Evolutionary conservation across 768 basidiomycete genomes (phyloP).

Genomic region (Suillus clintonianus): DNA sequence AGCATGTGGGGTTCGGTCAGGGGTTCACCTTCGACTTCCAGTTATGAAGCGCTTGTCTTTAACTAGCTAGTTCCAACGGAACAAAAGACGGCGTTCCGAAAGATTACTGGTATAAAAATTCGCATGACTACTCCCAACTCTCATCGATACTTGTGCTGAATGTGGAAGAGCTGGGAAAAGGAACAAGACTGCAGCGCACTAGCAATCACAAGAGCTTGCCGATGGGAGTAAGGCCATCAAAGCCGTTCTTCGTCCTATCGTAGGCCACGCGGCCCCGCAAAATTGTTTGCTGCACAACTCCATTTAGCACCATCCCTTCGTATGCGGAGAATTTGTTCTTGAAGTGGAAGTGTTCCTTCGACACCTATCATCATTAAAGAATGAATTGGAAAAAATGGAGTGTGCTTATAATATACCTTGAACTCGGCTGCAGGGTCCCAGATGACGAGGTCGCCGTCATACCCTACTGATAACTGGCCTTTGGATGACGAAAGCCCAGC

Average conservation of each 20-base stretch:
- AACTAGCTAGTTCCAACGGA: neutral
- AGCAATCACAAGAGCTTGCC: slow-evolving; percentile 40
- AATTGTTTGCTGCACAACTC: slow-evolving; percentile 75
- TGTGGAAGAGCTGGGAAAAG: neutral
- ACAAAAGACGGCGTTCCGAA: neutral
- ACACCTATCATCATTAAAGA: slow-evolving; percentile 53
- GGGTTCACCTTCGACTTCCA: neutral
- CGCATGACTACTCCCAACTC: neutral
- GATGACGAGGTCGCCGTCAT: slow-evolving; percentile 84
- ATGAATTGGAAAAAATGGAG: neutral
- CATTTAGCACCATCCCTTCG: slow-evolving; percentile 68
- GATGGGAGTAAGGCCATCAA: slow-evolving; percentile 32
- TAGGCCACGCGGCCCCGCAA: slow-evolving; percentile 78
- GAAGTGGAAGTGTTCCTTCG: slow-evolving; percentile 72
- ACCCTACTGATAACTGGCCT: slow-evolving; percentile 71
- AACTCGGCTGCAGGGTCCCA: slow-evolving; percentile 68
- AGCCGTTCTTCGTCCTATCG: slow-evolving; percentile 40
- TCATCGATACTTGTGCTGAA: neutral
- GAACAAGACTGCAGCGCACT: neutral
- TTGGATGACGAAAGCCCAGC: slow-evolving; percentile 72
- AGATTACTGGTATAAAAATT: neutral
- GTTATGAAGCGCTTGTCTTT: too few relatives aligned
- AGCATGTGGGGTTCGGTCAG: neutral
- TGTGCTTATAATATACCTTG: slow-evolving; percentile 31
- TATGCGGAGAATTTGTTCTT: slow-evolving; percentile 96